These are phyloP conservation scores for Epichloe aotearoae DNA, from an alignment of 2,329 filamentous ascomycete species.

Conservation along the genomic window DNA sequence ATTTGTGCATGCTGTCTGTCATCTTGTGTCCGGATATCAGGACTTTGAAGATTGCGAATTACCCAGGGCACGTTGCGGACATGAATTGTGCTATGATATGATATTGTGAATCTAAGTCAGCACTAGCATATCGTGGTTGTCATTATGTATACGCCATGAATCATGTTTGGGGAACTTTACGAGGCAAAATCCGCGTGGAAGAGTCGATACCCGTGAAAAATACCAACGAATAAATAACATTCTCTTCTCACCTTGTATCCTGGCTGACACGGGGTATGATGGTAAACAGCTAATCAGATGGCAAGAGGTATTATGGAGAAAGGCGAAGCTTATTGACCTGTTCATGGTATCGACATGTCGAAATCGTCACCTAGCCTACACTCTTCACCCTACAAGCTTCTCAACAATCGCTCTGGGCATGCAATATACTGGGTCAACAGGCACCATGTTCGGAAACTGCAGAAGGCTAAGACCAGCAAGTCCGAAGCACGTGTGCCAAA, in stretches of 20 bases:
- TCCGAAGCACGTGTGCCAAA: constrained; percentile 90
- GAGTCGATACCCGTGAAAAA: constrained; percentile 16
- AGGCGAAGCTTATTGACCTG: not conserved
- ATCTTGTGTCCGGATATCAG: not conserved
- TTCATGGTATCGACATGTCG: not conserved
- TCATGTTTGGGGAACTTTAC: constrained; percentile 15
- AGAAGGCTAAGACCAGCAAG: constrained; percentile 79
- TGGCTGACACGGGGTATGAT: constrained; percentile 34
- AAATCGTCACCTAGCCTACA: not conserved
- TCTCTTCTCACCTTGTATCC: constrained; percentile 64
- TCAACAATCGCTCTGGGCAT: constrained; percentile 57
- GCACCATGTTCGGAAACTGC: constrained; percentile 59
- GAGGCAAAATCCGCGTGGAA: constrained; percentile 13
- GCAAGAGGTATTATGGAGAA: constrained; percentile 36
- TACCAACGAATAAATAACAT: constrained; percentile 12
- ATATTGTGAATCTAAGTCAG: not conserved
- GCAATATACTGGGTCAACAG: constrained; percentile 81
- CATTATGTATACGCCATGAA: not conserved
- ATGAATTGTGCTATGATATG: not conserved
- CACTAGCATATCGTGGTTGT: not conserved
- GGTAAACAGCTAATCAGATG: constrained; percentile 56
- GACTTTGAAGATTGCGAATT: not conserved
- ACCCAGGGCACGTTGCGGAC: not conserved
- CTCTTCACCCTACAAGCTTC: constrained; percentile 34
- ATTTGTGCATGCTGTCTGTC: not conserved